Base-by-base conservation (phyloP, 2,329 filamentous ascomycete genomes). In the Cladophialophora psammophila region DNA sequence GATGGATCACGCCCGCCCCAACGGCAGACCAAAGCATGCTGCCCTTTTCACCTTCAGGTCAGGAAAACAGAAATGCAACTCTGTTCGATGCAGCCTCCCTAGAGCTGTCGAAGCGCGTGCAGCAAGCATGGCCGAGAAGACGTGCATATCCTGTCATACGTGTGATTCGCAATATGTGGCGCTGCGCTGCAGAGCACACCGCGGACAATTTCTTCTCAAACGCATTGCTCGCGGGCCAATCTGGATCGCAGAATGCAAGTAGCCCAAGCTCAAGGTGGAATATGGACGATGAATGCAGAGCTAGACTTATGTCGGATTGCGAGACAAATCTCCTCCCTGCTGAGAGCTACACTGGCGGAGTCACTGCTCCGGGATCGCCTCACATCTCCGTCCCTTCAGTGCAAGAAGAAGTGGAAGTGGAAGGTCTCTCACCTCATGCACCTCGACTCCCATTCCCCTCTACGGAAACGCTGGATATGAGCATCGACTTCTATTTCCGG, bases 101-200 rank as follows among this genome's bases (percentile, higher is more conserved):
- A 13, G 42, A 61, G 31, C 59, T 61, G 7, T 52, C 59, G 18
- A 52, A 54, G 34, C 54, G 53, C 8, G 61, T 60, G 9, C 63
- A 61, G 40, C 34, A 62, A 55, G 52, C 58, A 18, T 66, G 63
- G 63, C 63, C 57, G 9, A 35, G 57, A 57, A 52, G 38, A 57
- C n/a, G 50, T 12, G 63, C 58, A 13, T 42, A n/a, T 18, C 34
- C 63, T 10, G 58, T 60, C 13, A n/a, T 64, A 10, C 63, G 45
- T 5, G 31, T 56, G 2, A 66, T 66, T 10, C 57, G 63, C 10
- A 66, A 18, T n/a, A 54, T 66, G 45, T 66, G 63, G 63, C 63
- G 52, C 9, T 18, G 45, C 45, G 63, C 58, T 26, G 38, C 26
- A 12, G 18, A 61, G 26, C 63, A 62, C 36, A 18, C 34, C 4